These are phyloP conservation scores for Chrysoporthe austroafricana DNA, from an alignment of 2,329 filamentous ascomycete species.

Conservation along the genomic window DNA sequence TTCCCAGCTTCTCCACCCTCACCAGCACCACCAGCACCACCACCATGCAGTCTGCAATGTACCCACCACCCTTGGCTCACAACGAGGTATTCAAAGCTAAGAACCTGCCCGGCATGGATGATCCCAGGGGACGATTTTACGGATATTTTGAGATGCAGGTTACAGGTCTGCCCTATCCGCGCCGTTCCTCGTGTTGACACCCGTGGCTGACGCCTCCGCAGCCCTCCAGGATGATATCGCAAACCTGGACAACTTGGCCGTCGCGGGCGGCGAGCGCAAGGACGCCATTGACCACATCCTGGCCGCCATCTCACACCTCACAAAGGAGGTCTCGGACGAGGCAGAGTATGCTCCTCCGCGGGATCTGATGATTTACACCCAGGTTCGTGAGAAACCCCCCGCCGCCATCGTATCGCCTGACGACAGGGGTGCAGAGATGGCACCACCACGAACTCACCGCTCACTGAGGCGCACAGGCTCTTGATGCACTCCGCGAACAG, in stretches of 20 bases:
- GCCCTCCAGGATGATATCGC: conserved; percentile 78
- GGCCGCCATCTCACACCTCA: conserved; percentile 77
- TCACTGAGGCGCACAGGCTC: conserved; percentile 53
- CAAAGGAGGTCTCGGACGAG: conserved; percentile 83
- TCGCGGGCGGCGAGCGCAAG: conserved; percentile 73
- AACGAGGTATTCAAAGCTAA: conserved; percentile 32
- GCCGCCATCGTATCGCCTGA: background rate
- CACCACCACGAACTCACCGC: conserved; percentile 8
- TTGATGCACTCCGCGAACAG: conserved; percentile 81
- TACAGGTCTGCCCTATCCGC: conserved; percentile 41
- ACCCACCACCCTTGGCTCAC: conserved; percentile 23
- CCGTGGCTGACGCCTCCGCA: conserved; percentile 41
- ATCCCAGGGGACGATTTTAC: conserved; percentile 80
- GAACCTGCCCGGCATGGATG: conserved; percentile 44
- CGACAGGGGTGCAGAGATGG: background rate
- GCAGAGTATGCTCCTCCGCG: conserved; percentile 83
- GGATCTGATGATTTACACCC: conserved; percentile 83
- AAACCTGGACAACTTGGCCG: conserved; percentile 64
- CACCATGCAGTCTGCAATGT: conserved; percentile 15
- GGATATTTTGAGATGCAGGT: conserved; percentile 79
- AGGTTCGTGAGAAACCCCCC: conserved; percentile 53
- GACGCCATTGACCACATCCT: conserved; percentile 82
- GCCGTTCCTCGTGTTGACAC: background rate
- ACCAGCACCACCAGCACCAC: background rate
- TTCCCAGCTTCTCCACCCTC: background rate